Base-by-base conservation (phyloP, 768 basidiomycete species). In the Rhizopogon vulgaris region DNA sequence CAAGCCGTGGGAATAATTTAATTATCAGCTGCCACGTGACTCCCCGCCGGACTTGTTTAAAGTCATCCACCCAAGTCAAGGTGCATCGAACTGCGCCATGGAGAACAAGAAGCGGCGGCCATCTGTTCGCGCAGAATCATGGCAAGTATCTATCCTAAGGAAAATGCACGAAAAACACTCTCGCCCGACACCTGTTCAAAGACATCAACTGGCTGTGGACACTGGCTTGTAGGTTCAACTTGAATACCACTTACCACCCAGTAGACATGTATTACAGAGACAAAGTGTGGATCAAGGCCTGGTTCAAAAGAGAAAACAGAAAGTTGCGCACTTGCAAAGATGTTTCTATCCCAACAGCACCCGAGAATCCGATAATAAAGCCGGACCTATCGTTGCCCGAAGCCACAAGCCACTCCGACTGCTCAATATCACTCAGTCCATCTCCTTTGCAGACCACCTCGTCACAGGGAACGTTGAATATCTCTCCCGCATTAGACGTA, bases 221-320 rank as follows among this genome's bases (percentile, higher is more conserved):
- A 67, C 67, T 53, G 66, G 66, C 46, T 41, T 67, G 66, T 67
- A 62, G 57, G 68, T 67, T 53, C 8, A 41, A 48, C 15, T 36
- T 18, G 47, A 50, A 46, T 36, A 15, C 57, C 32, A 37, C 48
- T 57, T 58, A 27, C 25, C 14, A 37, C 18, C 9, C 32, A 18
- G 34, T 30, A 34, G 8, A 30, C 11, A 6, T 40, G 40, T 48
- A 28, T 28, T 27, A 32, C 46, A 67, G 66, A 18, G 62, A 69
- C 52, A 52, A 62, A 27, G 55, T 56, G 41, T 67, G 66, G 66
- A 46, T 67, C 52, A 67, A 25, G 46, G 60, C 52, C 52, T 67
- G 66, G 66, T 69, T 69, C 30, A 39, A 32, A 3, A 64, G 67
- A 8, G 63, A 62, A 41, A 64, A 66, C 48, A 60, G 57, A 18